Evolutionary conservation across 192 early-diverging fungal genomes (phyloP).

Genomic region (Podila horticola): DNA sequence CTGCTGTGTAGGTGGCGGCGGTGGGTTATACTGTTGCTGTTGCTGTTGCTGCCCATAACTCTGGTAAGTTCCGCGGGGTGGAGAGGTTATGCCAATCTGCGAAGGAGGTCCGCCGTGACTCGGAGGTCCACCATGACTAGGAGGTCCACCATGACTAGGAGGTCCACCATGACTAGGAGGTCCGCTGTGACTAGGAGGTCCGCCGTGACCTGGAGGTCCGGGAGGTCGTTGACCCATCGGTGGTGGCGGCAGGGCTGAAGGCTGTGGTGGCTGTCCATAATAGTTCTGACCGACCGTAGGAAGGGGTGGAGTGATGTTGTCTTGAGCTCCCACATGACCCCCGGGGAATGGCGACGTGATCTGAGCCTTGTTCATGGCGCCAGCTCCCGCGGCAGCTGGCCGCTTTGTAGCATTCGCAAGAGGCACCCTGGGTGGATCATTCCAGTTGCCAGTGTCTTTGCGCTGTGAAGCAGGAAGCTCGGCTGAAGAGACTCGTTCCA

Average conservation of each 20-base stretch:
- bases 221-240: not conserved
- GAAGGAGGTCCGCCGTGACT: constrained; percentile 6
- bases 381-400: constrained; percentile 26
- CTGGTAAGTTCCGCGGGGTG: constrained; percentile 16
- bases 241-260: not conserved
- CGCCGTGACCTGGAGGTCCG: constrained; percentile 27
- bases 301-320: constrained; percentile 48
- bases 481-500: constrained; percentile 36
- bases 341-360: constrained; percentile 53
- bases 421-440: constrained; percentile 63
- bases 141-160: constrained; percentile 19
- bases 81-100: constrained; percentile 19
- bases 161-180: constrained; percentile 17
- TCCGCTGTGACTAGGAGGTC: constrained; percentile 22
- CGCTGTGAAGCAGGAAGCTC: constrained; percentile 53
- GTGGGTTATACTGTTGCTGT: constrained; percentile 17
- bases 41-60: constrained; percentile 29
- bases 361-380: constrained; percentile 54
- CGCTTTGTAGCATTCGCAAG: constrained; percentile 40
- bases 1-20: not conserved
- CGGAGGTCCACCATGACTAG: constrained; percentile 1
- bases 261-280: constrained; percentile 29
- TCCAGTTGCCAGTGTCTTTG: constrained; percentile 62
- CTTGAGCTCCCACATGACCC: constrained; percentile 39
- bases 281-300: constrained; percentile 42